phyloP scores from a whole-genome alignment of 192 early-diverging fungal genomes.

The Entophlyctis luteolus region DNA sequence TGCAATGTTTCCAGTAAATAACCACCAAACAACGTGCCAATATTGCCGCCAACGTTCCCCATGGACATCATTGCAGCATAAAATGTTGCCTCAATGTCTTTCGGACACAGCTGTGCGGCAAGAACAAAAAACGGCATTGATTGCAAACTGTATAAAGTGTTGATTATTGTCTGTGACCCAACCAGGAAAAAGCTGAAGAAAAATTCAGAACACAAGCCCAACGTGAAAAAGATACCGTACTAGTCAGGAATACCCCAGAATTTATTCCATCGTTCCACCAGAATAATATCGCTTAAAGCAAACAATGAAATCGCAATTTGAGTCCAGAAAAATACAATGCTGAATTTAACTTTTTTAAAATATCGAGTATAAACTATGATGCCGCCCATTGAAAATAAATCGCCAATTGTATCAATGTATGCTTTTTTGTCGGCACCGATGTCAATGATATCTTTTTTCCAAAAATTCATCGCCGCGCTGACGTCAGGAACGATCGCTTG shows the following conservation, averaged over 20 bases:
- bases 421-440: constrained; percentile 27
- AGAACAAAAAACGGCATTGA: constrained; percentile 31
- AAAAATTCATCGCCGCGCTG: constrained; percentile 28
- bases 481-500: constrained; percentile 30
- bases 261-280: constrained; percentile 23
- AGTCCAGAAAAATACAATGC: constrained; percentile 29
- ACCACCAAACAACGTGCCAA: constrained; percentile 25
- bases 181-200: constrained; percentile 17
- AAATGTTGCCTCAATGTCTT: constrained; percentile 33
- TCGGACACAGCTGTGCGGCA: constrained; percentile 29
- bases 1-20: constrained; percentile 17
- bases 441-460: constrained; percentile 13
- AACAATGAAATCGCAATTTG: constrained; percentile 20
- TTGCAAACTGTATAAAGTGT: constrained; percentile 25
- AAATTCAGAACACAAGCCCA: background rate
- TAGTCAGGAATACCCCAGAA: constrained; percentile 7
- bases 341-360: constrained; percentile 18
- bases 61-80: constrained; percentile 26
- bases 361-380: constrained; percentile 20
- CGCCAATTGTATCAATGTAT: constrained; percentile 26
- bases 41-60: constrained; percentile 26
- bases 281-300: constrained; percentile 21
- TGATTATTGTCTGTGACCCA: constrained; percentile 23
- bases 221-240: background rate
- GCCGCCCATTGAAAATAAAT: constrained; percentile 14